Evolutionary conservation across 2,329 filamentous ascomycete species (phyloP), one percentile per base, ranked within the genome.

Genomic region (Fusarium stilboides): DNA sequence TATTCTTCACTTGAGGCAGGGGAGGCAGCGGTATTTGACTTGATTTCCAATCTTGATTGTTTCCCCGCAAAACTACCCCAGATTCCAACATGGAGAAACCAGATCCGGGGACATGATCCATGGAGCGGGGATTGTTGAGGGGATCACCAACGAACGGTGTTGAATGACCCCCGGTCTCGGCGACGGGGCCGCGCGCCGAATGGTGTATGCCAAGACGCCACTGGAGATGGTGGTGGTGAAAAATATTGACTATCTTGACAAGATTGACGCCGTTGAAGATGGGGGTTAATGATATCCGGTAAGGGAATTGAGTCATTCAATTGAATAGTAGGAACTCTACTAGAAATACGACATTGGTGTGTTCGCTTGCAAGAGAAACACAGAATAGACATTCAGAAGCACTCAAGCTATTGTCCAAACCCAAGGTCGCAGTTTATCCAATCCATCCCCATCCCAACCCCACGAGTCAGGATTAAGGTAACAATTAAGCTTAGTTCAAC

Each of bases 11-110:
- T n/a, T 17, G 22, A 42, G 24, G 34, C 42, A 60, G 51, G 62
- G 53, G 12, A 67, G 13, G 20, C 13, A 20, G 62, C 40, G 57
- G 63, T 69, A 69, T 69, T 69, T 69, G 66, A 67, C 51, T 40
- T 43, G n/a, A 34, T n/a, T 17, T 22, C 17, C 3, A 13, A 15
- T 13, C 22, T 42, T 19, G 8, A 15, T 26, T 42, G 14, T 22
- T 64, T 59, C 66, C 66, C 66, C 62, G 56, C 66, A 69, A 45
- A 47, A 54, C 10, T 65, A 68, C 66, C 66, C 66, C 66, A 55
- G 66, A 63, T 70, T 69, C 55, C 20, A 31, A 31, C 28, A 31
- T 31, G 28, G 43, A 42, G 33, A 42, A 42, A 44, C 28, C 36
- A 37, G 37, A 65, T 67, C 62, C 53, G 66, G 65, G 65, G 65